phyloP scores from a whole-genome alignment of 805 yeast genomes.

The Suhomyces faveliae region DNA sequence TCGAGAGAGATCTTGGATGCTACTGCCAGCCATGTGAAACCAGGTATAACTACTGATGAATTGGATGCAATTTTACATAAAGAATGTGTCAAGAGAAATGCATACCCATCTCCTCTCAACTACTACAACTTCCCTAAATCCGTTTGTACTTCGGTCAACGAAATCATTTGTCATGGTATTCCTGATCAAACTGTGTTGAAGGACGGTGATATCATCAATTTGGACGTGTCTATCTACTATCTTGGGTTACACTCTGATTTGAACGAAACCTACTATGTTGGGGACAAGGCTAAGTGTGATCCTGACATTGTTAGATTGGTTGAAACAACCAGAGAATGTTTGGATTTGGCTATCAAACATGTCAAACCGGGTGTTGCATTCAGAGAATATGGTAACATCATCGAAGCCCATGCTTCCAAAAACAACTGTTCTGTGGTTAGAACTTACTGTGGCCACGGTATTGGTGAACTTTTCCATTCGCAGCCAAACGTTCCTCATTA shows the following conservation, averaged over 20 bases:
- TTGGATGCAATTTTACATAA: constrained; percentile 82
- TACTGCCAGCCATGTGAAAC: constrained; percentile 78
- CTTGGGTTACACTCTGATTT: constrained; percentile 92
- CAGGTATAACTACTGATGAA: constrained; percentile 93
- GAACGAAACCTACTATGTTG: constrained; percentile 96
- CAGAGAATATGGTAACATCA: constrained; percentile 81
- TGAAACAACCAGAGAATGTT: constrained; percentile 81
- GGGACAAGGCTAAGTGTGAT: constrained; percentile 78
- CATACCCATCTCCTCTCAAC: constrained; percentile 93
- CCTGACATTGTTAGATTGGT: constrained; percentile 84
- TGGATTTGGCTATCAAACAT: constrained; percentile 75
- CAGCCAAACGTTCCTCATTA: constrained; percentile 94
- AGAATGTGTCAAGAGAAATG: constrained; percentile 83
- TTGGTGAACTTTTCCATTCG: constrained; percentile 81
- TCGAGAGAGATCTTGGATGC: constrained; percentile 89
- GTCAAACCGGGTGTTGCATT: constrained; percentile 93
- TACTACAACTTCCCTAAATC: constrained; percentile 92
- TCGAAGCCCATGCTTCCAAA: constrained; percentile 80
- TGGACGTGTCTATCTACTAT: constrained; percentile 83
- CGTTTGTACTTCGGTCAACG: constrained; percentile 91
- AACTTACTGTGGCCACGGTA: constrained; percentile 93
- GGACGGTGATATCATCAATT: constrained; percentile 92
- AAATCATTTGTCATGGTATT: constrained; percentile 94
- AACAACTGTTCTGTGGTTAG: constrained; percentile 84
- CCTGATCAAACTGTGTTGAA: constrained; percentile 85